Evolutionary conservation across 2,329 filamentous ascomycete genomes (phyloP), one percentile per base, ranked within the genome.

Genomic region (Phialophora chinensis): DNA sequence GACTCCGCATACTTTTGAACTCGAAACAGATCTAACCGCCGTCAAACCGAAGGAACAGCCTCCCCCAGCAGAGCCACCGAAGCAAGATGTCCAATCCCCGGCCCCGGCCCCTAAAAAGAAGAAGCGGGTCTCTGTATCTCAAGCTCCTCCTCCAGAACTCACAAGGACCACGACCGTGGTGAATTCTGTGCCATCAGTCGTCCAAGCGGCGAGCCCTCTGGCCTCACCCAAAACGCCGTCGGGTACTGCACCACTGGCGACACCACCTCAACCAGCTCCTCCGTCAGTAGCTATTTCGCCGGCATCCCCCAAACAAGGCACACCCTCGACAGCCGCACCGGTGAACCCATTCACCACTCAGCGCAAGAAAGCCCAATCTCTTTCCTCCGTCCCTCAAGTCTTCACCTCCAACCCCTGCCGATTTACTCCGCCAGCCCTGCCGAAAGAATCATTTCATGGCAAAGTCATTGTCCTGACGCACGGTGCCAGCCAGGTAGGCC

Each of bases 401-500:
- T 35, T 61, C 10, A 38, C 56, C 33, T 63, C 65, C 14, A 70
- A 70, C 35, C 68, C 68, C 8, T 70, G 68, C 25, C 68, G 68
- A n/a, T 70, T 70, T 38, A 68, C 68, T 25, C 68, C 68, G 12
- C 66, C 68, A 6, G 44, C 59, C 3, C 57, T 71, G 17, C 62
- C 69, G 14, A 62, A 64, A 8, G 66, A 69, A 56, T 50, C 62
- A 14, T 71, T 69, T n/a, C 53, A 71, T 35, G 66, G 66, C 54
- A 71, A 69, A 66, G 71, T 72, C 6, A 60, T 72, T 17, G 68
- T 72, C 6, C 23, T 72, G 1, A 71, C 71, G 17, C 60, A 70
- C 35, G 71, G 71, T 20, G 76, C 81, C 58, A 80, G 81, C 59
- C 81, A 80, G 11, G 82, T 83, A 44, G 81, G 81, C 2, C 77